phyloP scores from a whole-genome alignment of 139 green algal species.

The Picochlorum sp. region DNA sequence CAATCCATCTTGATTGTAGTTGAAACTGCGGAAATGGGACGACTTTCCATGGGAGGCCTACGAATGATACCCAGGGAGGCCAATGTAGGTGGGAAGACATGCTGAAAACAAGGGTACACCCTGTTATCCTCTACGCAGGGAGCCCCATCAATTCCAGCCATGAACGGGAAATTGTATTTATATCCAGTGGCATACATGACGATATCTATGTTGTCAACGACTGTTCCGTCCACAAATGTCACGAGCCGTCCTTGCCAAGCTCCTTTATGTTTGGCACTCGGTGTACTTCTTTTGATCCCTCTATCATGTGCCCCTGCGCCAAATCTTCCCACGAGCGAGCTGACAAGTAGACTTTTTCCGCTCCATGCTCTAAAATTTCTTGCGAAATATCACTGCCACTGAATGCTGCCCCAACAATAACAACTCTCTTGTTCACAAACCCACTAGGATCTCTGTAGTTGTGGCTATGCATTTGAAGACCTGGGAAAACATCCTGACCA shows the following conservation, averaged over 20 bases:
- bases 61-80: constrained; percentile 53
- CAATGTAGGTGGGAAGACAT: constrained; percentile 43
- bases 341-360: constrained; percentile 33
- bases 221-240: constrained; percentile 31
- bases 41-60: constrained; percentile 57
- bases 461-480: constrained; percentile 33
- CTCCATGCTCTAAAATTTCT: constrained; percentile 40
- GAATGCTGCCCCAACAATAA: constrained; percentile 57
- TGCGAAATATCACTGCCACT: constrained; percentile 47
- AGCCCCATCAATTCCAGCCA: constrained; percentile 13
- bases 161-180: constrained; percentile 54
- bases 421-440: constrained; percentile 44
- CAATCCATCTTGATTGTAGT: constrained; percentile 43
- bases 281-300: not conserved
- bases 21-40: constrained; percentile 53
- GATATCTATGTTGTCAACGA: constrained; percentile 27
- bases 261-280: constrained; percentile 14
- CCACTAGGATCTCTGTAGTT: constrained; percentile 33
- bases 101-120: constrained; percentile 51
- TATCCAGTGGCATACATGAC: constrained; percentile 52
- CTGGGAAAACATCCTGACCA: constrained; percentile 11
- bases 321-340: constrained; percentile 37
- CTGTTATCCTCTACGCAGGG: constrained; percentile 34
- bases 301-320: not conserved
- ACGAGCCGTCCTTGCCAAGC: constrained; percentile 34